Conservation (phyloP, 805 yeast genomes). For the Saturnispora diversa region DNA sequence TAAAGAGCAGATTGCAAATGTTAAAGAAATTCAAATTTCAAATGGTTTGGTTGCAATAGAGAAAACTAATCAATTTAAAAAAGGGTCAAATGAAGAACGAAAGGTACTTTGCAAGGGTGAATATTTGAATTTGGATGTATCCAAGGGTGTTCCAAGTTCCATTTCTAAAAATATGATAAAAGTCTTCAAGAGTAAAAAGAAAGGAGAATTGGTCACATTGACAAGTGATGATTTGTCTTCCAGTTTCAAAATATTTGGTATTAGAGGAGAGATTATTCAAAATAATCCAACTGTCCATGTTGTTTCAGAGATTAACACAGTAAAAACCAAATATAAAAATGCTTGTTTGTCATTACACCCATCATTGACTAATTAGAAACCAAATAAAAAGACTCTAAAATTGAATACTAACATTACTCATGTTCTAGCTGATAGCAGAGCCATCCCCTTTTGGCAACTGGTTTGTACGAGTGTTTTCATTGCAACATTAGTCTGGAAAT, state of each 20-base stretch:
- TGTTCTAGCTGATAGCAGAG: not conserved
- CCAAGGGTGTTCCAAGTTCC: slow-evolving; percentile 43
- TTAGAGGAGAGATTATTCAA: slow-evolving; percentile 33
- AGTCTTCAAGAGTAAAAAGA: slow-evolving; percentile 14
- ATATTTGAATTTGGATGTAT: slow-evolving; percentile 37
- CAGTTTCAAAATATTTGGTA: slow-evolving; percentile 33
- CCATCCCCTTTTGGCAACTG: slow-evolving; percentile 5
- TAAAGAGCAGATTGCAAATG: slow-evolving; percentile 35
- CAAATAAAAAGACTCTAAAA: too few relatives aligned
- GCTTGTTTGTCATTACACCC: slow-evolving; percentile 6
- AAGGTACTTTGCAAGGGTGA: slow-evolving; percentile 29
- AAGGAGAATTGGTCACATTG: slow-evolving; percentile 45
- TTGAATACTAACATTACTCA: slow-evolving; percentile 6
- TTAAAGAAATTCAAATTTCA: slow-evolving; percentile 23
- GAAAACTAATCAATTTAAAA: slow-evolving; percentile 9
- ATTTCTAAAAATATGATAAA: slow-evolving; percentile 9
- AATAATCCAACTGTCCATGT: slow-evolving; percentile 22
- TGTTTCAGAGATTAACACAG: slow-evolving; percentile 21
- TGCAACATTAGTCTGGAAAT: slow-evolving; percentile 4
- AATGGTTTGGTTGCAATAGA: slow-evolving; percentile 18
- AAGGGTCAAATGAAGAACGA: slow-evolving; percentile 1
- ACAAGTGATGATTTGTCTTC: slow-evolving; percentile 36
- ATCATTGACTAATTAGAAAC: too few relatives aligned
- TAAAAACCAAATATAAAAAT: not conserved
- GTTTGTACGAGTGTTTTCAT: not conserved